These are phyloP conservation scores for Diplosphaera chodatii DNA, from an alignment of 139 green algal species.

Conservation along the genomic window DNA sequence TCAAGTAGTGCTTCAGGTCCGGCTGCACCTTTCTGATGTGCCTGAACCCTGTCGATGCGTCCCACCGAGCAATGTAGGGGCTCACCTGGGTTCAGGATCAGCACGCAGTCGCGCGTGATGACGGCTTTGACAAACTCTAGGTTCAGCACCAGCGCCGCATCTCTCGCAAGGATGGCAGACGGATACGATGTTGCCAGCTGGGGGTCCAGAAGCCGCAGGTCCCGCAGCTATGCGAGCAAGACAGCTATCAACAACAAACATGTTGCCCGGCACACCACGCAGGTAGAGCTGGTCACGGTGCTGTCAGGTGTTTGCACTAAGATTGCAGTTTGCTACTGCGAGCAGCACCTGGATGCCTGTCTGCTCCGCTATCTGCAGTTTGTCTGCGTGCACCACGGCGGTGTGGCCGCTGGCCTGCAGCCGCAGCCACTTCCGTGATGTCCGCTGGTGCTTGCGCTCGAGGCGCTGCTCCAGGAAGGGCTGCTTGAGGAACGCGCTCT, in stretches of 20 bases:
- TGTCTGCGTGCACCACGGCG: constrained; percentile 5
- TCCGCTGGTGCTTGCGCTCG: constrained; percentile 1
- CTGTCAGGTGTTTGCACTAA: too few relatives aligned
- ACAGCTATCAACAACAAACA: too few relatives aligned
- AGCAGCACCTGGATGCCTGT: constrained; percentile 12
- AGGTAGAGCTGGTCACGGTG: too few relatives aligned
- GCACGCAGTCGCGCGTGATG: constrained; percentile 8
- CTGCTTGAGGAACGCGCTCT: background rate
- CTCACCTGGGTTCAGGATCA: constrained; percentile 21
- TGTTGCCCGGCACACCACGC: too few relatives aligned
- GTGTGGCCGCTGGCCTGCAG: background rate
- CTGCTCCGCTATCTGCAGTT: constrained; percentile 16
- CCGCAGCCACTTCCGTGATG: background rate
- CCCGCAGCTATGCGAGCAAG: background rate
- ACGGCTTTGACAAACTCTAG: constrained; percentile 40
- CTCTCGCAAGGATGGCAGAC: constrained; percentile 39
- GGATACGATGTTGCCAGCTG: constrained; percentile 34
- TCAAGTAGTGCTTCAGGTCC: too few relatives aligned
- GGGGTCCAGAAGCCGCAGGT: constrained; percentile 29
- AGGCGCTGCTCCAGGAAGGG: constrained; percentile 21
- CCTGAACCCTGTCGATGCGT: too few relatives aligned
- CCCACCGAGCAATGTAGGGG: too few relatives aligned
- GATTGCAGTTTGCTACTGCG: too few relatives aligned
- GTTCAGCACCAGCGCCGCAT: constrained; percentile 31
- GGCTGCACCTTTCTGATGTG: too few relatives aligned